Evolutionary conservation across 1,284 basidiomycete species (phyloP), one percentile per base, ranked within the genome.

Genomic region (Malassezia dermatis): DNA sequence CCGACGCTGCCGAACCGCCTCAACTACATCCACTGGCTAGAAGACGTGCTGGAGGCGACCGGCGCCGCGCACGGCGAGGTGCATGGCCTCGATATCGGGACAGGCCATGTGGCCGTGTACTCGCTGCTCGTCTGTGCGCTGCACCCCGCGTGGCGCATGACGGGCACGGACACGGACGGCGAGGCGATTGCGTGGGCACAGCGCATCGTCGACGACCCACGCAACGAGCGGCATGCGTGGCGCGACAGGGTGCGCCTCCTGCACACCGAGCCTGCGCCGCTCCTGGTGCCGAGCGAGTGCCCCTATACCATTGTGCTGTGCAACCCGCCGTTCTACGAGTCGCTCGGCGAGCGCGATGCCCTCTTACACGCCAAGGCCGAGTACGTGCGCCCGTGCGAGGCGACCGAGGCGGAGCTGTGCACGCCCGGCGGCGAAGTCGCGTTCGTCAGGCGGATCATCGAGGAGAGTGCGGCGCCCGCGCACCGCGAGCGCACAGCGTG

Each of bases 321-420:
- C 76, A 95, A 95, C 71, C 91, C 91, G 0, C 91, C 91, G 0
- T 95, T 95, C 75, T 95, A 93, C 69, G 73, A 77, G 15, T 86
- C 83, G 46, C 65, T 73, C 1, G 81, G 82, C 19, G 90, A 95
- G 56, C 80, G 89, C 34, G 26, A 28, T 5, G 37, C 28, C 4
- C 59, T 63, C 34, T 24, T 17, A 3, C 12, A 23, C 23, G 26
- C 40, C 15, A 54, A 51, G 8, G 88, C 86, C 0, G 81, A 86
- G 0, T 30, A 30, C 13, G 19, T 35, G 19, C 31, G 10, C 3
- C 46, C 46, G 12, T 34, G 37, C 12, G 30, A 27, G 7, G 54
- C 42, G 7, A n/a, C 8, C 12, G 80, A 82, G n/a, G 81, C 83
- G 23, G 90, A 94, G 74, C 86, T 93, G 82, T 82, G 94, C 55